These are phyloP conservation scores for Trichophyton rubrum DNA, from an alignment of 2,329 filamentous ascomycete genomes.

Conservation along the genomic window DNA sequence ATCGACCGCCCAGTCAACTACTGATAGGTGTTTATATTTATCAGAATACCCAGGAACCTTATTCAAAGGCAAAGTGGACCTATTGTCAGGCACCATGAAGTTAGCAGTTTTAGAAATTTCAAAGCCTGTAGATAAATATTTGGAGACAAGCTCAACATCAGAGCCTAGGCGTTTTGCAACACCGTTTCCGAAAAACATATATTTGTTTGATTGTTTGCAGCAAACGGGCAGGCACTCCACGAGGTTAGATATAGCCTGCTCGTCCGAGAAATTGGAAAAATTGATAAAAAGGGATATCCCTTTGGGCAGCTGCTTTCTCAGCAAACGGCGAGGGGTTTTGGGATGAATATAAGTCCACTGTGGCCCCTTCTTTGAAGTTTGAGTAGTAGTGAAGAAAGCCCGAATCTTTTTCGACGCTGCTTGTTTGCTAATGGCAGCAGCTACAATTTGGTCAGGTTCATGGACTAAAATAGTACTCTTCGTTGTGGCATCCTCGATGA, in stretches of 20 bases:
- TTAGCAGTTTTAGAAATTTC: not conserved
- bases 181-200: not conserved
- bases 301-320: constrained; percentile 1
- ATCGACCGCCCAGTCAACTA: not conserved
- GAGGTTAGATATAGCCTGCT: not conserved
- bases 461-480: not conserved
- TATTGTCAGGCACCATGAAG: not conserved
- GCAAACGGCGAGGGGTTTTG: not conserved
- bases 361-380: not conserved
- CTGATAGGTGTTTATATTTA: not conserved
- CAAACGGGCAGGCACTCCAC: not conserved
- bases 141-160: not conserved
- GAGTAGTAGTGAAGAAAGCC: not conserved
- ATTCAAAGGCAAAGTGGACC: constrained; percentile 3
- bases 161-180: not conserved
- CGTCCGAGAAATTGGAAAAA: not conserved
- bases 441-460: constrained; percentile 1
- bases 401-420: not conserved
- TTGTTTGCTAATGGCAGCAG: not conserved
- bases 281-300: constrained; percentile 2
- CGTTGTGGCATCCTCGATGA: not conserved
- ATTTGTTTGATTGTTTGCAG: not conserved
- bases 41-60: not conserved
- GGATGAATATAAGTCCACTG: constrained; percentile 4
- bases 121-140: not conserved